These are phyloP conservation scores for Diplosphaera chodatii DNA, from an alignment of 139 green algal genomes.

Conservation along the genomic window DNA sequence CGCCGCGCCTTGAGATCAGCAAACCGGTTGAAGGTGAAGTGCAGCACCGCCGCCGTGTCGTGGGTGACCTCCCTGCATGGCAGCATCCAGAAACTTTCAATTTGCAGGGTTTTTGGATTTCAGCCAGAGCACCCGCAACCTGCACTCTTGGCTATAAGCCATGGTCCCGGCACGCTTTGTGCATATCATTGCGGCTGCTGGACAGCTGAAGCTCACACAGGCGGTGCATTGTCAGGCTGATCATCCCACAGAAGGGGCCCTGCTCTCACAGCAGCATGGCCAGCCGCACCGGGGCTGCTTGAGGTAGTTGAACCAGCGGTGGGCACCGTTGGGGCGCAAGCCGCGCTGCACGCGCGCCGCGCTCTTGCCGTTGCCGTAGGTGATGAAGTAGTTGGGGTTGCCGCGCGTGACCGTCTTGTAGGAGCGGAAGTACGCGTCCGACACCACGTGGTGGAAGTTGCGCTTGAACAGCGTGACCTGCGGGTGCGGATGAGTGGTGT, in stretches of 20 bases:
- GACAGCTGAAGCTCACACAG: no score
- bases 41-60: constrained; percentile 66
- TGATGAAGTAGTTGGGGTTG: constrained; percentile 85
- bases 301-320: constrained; percentile 70
- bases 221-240: no score
- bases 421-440: constrained; percentile 60
- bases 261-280: no score
- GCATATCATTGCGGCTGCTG: no score
- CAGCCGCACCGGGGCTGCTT: constrained; percentile 39
- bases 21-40: constrained; percentile 74
- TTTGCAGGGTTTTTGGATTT: no score
- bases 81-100: neutral
- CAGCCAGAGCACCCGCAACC: no score
- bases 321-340: constrained; percentile 70
- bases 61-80: constrained; percentile 49
- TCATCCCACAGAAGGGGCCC: no score
- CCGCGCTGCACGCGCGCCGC: constrained; percentile 52
- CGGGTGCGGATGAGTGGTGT: neutral
- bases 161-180: no score
- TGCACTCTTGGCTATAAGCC: no score
- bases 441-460: constrained; percentile 68
- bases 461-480: constrained; percentile 79
- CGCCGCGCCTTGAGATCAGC: constrained; percentile 52
- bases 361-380: constrained; percentile 73
- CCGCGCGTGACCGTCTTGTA: constrained; percentile 52